These are phyloP conservation scores for Ceratocystis huliohia DNA, from an alignment of 2,329 filamentous ascomycete genomes.

Conservation along the genomic window DNA sequence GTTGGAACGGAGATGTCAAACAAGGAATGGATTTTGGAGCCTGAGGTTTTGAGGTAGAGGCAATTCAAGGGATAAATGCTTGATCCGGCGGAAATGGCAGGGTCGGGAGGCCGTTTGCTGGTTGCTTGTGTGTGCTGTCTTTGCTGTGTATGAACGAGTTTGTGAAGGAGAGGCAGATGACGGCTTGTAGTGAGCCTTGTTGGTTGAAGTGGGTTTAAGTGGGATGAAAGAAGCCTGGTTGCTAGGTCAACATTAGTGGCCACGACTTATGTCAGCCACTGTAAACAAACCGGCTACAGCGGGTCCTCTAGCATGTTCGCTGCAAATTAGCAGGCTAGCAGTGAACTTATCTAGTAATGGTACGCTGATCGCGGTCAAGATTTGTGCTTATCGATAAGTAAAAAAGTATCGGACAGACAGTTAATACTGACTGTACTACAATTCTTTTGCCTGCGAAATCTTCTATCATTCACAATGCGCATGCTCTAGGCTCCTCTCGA, in stretches of 20 bases:
- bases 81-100: neutral
- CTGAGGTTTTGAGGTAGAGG: too few species aligned
- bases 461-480: neutral
- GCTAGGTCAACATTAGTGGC: slow-evolving; percentile 8
- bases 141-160: neutral
- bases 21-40: neutral
- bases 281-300: neutral
- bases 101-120: neutral
- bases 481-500: neutral
- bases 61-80: neutral
- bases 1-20: neutral
- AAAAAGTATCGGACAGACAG: neutral
- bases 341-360: too few species aligned
- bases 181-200: neutral
- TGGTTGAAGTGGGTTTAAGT: neutral
- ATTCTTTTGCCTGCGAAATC: neutral
- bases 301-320: neutral
- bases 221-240: slow-evolving; percentile 3
- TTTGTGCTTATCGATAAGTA: slow-evolving; percentile 14
- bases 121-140: too few species aligned
- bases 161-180: neutral
- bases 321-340: too few species aligned
- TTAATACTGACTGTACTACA: neutral
- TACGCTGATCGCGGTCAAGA: neutral
- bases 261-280: slow-evolving; percentile 7